Evolutionary conservation across 2,329 filamentous ascomycete species (phyloP).

Genomic region (Elsinoe ampelina): DNA sequence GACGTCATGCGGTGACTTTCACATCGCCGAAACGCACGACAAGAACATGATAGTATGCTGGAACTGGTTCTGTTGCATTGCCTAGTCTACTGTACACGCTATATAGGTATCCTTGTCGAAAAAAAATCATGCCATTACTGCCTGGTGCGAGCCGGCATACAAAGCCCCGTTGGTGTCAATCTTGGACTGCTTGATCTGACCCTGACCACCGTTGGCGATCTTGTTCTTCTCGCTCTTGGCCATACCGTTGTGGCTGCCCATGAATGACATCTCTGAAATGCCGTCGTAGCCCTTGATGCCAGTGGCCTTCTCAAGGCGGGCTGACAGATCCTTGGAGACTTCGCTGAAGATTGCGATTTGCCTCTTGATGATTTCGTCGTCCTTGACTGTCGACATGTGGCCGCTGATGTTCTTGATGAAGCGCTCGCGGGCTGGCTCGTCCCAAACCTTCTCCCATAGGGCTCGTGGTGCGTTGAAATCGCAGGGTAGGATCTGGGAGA

Average conservation of each 20-base stretch:
- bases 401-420: constrained; percentile 53
- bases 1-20: too few species aligned
- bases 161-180: constrained; percentile 43
- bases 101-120: background rate
- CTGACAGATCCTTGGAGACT: constrained; percentile 49
- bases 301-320: constrained; percentile 52
- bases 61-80: background rate
- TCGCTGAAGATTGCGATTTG: constrained; percentile 58
- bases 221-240: constrained; percentile 38
- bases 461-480: constrained; percentile 49
- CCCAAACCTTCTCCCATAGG: constrained; percentile 54
- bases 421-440: constrained; percentile 47
- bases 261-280: constrained; percentile 47
- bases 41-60: too few species aligned
- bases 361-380: constrained; percentile 53
- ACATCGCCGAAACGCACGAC: too few species aligned
- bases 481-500: constrained; percentile 44
- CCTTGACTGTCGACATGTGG: constrained; percentile 50
- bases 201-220: constrained; percentile 43
- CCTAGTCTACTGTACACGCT: constrained; percentile 1
- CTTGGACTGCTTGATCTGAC: constrained; percentile 23
- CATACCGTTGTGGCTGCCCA: constrained; percentile 54
- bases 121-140: constrained; percentile 4
- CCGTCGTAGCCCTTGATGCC: constrained; percentile 52
- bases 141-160: constrained; percentile 33